Evolutionary conservation across 1,284 basidiomycete species (phyloP).

Genomic region (Cronartium ribicola): DNA sequence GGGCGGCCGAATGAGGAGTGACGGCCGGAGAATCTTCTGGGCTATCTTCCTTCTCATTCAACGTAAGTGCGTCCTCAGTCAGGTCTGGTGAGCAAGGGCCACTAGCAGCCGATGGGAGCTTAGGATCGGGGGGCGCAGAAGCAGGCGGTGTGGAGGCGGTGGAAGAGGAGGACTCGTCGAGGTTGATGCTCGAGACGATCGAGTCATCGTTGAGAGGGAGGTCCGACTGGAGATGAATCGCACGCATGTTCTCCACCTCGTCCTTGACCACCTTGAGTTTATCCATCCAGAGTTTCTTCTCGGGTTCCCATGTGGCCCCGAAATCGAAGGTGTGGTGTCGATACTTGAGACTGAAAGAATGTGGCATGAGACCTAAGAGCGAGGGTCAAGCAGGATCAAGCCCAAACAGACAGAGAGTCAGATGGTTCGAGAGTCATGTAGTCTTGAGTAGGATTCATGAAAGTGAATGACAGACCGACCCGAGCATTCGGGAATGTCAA

Average conservation of each 20-base stretch:
- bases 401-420: background rate
- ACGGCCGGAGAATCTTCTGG: background rate
- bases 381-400: background rate
- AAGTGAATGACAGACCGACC: background rate
- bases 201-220: constrained; percentile 38
- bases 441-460: background rate
- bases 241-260: constrained; percentile 33
- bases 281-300: constrained; percentile 38
- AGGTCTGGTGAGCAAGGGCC: background rate
- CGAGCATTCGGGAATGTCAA: constrained; percentile 46
- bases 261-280: constrained; percentile 26
- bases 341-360: constrained; percentile 41
- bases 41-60: background rate
- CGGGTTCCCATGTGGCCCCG: constrained; percentile 38
- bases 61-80: background rate
- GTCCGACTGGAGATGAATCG: constrained; percentile 33
- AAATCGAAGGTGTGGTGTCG: constrained; percentile 40
- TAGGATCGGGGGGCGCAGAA: constrained; percentile 19
- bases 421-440: background rate
- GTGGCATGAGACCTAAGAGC: constrained; percentile 35
- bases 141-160: background rate
- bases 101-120: background rate
- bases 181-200: constrained; percentile 39
- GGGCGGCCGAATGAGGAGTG: constrained; percentile 6
- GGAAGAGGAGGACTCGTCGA: constrained; percentile 9